Conservation (phyloP, 371 early-diverging fungal species). For the Mucor ambiguus region DNA sequence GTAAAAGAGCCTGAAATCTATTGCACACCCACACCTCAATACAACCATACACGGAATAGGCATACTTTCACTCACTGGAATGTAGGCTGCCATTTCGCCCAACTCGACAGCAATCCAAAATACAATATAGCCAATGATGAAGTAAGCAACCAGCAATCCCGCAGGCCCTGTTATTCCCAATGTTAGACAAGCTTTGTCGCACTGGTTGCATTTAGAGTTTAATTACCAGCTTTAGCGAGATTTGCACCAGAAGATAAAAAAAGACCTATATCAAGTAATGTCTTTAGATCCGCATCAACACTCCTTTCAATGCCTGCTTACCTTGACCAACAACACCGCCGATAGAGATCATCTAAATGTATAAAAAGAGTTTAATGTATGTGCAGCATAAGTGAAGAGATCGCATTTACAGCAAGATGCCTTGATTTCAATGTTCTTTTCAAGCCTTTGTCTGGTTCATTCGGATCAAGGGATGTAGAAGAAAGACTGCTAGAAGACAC, state of each 20-base stretch:
- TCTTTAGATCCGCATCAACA: no score
- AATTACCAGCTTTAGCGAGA: conserved; percentile 55
- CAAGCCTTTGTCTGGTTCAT: conserved; percentile 18
- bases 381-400: not conserved
- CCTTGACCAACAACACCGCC: conserved; percentile 34
- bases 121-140: conserved; percentile 69
- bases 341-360: conserved; percentile 26
- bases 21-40: not conserved
- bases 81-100: conserved; percentile 40
- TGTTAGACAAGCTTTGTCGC: not conserved
- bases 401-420: conserved; percentile 16
- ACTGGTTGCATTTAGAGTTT: not conserved
- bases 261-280: conserved; percentile 58
- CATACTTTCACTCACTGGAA: conserved; percentile 10
- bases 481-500: not conserved
- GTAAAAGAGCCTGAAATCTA: conserved; percentile 26
- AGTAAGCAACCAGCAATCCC: conserved; percentile 70
- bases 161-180: conserved; percentile 45
- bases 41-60: no score
- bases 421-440: conserved; percentile 25
- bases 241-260: conserved; percentile 77
- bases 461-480: conserved; percentile 1
- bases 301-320: not conserved
- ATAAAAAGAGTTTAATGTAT: not conserved
- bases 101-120: conserved; percentile 71